Base-by-base conservation (phyloP, 306 rosid genomes). In the Prunus salicina region DNA sequence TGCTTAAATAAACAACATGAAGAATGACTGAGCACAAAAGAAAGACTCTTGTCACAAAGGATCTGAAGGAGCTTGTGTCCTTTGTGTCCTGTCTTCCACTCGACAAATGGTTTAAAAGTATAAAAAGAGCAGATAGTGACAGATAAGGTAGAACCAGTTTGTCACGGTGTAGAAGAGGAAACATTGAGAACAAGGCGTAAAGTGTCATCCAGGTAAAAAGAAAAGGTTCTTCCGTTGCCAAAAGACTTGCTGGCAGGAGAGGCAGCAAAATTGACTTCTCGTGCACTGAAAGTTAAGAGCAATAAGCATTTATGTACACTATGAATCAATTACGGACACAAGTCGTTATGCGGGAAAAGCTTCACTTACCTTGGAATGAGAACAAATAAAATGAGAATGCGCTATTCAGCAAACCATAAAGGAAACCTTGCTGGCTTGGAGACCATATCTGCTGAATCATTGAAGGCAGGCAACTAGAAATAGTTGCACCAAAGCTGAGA, bases 221-320 rank as follows among this genome's bases (percentile, higher is more conserved):
- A 67, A 85, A 83, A 71, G 99, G 97, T 64, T 89, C 96, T 84
- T 95, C 93, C 71, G 80, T 55, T 63, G 98, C 99, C 64, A 92
- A 82, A 73, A 90, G 87, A 80, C 83, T 95, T 58, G 91, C 96
- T 4, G 98, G 98, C 75, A 95, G 89, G 85, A 92, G 93, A 64
- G 97, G 98, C 63, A 95, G 80, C 82, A 92, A 79, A 80, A 95
- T 90, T 41, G 97, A 95, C 87, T 95, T 95, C 84, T 95, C 99
- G 43, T 92, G 97, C 87, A 95, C 99, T 95, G 96, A 20, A 61
- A 75, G 30, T 67, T 53, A 2, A 12, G 22, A 69, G 58, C 13
- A 57, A n/a, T 41, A 47, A 22, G 53, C 8, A 15, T 78, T 38
- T 67, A 79, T 32, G 22, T 38, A 11, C 43, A 50, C 20, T 15